These are phyloP conservation scores for Gossypium longicalyx DNA, from an alignment of 345 rosid genomes.

Conservation along the genomic window DNA sequence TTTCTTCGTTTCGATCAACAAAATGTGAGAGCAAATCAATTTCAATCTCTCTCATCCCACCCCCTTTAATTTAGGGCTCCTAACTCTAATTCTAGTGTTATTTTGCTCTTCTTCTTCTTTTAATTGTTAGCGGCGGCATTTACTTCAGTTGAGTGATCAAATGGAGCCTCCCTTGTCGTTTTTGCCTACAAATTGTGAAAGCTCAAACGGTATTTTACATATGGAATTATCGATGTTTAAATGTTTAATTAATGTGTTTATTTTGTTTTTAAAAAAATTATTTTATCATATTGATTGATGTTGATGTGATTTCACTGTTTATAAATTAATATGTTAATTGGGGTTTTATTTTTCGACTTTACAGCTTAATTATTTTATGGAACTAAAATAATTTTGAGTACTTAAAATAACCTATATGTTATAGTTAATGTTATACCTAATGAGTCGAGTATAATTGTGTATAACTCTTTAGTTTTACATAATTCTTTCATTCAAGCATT, in stretches of 20 bases:
- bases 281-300: too few species aligned
- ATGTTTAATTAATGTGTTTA: background rate
- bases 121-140: background rate
- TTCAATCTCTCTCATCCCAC: background rate
- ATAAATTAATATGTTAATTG: too few species aligned
- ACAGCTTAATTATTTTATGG: too few species aligned
- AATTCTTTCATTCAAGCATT: too few species aligned
- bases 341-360: too few species aligned
- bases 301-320: too few species aligned
- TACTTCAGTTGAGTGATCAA: background rate
- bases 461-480: too few species aligned
- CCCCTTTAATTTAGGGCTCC: background rate
- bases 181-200: background rate
- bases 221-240: background rate
- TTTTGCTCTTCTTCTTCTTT: background rate
- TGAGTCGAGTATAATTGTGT: too few species aligned
- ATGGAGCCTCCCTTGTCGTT: slow-evolving; percentile 7
- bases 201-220: slow-evolving; percentile 11
- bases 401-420: too few species aligned
- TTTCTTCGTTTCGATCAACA: background rate
- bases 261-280: background rate
- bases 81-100: background rate
- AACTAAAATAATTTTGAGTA: too few species aligned
- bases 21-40: background rate
- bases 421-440: too few species aligned